Evolutionary conservation across 805 yeast species (phyloP).

Genomic region (Candida vaughaniae): DNA sequence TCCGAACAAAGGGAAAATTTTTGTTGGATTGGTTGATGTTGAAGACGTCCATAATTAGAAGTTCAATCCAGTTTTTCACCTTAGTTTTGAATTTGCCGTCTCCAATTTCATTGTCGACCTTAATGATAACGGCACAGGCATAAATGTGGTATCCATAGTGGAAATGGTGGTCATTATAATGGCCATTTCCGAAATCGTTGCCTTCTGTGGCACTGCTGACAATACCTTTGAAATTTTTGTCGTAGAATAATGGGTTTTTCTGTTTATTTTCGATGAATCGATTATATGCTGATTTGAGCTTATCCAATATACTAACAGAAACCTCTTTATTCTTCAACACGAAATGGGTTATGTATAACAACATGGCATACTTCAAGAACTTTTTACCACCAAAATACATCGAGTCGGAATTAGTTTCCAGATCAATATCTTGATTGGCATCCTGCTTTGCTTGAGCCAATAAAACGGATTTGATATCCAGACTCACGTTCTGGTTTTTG

Average conservation of each 20-base stretch:
- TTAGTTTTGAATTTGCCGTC: slow-evolving; percentile 47
- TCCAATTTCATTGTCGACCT: slow-evolving; percentile 32
- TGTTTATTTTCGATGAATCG: slow-evolving; percentile 41
- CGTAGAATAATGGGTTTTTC: slow-evolving; percentile 72
- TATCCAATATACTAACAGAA: slow-evolving; percentile 14
- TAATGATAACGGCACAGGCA: slow-evolving; percentile 24
- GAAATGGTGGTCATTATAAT: slow-evolving; percentile 74
- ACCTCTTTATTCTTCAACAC: slow-evolving; percentile 19
- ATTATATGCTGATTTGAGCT: slow-evolving; percentile 18
- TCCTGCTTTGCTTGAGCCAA: slow-evolving; percentile 17
- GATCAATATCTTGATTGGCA: slow-evolving; percentile 16
- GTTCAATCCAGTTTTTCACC: slow-evolving; percentile 57
- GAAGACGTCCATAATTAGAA: slow-evolving; percentile 64
- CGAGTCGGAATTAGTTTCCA: slow-evolving; percentile 16
- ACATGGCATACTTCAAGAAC: slow-evolving; percentile 21
- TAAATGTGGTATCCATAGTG: slow-evolving; percentile 53
- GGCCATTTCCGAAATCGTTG: slow-evolving; percentile 72
- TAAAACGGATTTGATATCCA: slow-evolving; percentile 13
- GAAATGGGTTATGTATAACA: slow-evolving; percentile 19
- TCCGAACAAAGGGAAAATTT: slow-evolving; percentile 62
- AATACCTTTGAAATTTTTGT: slow-evolving; percentile 74
- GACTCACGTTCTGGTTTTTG: slow-evolving; percentile 5
- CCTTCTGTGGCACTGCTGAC: slow-evolving; percentile 64
- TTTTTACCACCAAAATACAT: slow-evolving; percentile 26
- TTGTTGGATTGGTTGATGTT: slow-evolving; percentile 54